These are phyloP conservation scores for Capsaspora owczarzaki DNA, from an alignment of 78 protist species.

Conservation along the genomic window DNA sequence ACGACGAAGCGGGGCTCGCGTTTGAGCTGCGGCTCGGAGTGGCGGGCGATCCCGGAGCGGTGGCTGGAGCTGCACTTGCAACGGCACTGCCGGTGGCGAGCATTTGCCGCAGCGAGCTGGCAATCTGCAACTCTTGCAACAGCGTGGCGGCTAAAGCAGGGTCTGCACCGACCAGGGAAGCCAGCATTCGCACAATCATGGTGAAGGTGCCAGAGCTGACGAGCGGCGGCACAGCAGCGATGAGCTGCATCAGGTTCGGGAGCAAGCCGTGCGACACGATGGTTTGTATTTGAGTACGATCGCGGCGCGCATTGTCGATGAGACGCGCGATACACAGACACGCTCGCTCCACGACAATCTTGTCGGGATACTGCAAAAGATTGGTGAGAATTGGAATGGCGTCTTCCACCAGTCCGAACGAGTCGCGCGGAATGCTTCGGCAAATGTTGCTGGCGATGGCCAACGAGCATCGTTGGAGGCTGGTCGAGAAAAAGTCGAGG, in stretches of 20 bases:
- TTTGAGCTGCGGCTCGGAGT: background rate
- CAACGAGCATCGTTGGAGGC: constrained; percentile 65
- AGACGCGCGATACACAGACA: constrained; percentile 28
- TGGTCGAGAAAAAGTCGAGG: constrained; percentile 73
- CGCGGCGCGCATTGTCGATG: background rate
- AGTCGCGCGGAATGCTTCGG: constrained; percentile 44
- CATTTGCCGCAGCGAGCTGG: background rate
- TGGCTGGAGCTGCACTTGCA: too few species aligned
- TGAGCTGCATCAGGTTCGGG: background rate
- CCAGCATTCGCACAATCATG: constrained; percentile 7
- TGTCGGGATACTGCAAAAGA: constrained; percentile 39
- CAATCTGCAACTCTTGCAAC: background rate
- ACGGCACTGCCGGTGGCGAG: background rate
- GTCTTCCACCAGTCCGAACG: constrained; percentile 45
- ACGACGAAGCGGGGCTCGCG: background rate
- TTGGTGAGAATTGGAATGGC: constrained; percentile 51
- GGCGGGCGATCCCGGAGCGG: too few species aligned
- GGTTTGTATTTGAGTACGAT: background rate
- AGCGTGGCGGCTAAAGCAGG: background rate
- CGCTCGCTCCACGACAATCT: constrained; percentile 33
- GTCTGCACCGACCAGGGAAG: background rate
- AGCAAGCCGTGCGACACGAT: background rate
- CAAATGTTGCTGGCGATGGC: constrained; percentile 59
- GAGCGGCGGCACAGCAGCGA: background rate
- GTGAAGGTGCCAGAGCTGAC: constrained; percentile 7